Base-by-base conservation (phyloP, 2,329 filamentous ascomycete genomes). In the Sporothrix variecibatus region DNA sequence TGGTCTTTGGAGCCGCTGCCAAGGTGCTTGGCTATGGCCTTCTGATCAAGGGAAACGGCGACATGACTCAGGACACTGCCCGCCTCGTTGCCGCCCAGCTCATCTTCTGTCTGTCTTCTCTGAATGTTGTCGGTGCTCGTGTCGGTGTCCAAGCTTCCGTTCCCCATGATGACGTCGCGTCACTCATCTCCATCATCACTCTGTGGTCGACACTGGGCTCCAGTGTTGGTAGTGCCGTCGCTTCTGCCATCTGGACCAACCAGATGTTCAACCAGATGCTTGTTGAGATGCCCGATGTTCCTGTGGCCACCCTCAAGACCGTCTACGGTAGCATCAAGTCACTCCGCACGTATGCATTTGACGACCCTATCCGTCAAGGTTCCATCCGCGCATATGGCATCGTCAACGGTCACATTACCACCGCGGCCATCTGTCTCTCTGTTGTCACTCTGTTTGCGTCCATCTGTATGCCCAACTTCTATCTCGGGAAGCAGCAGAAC, bases 341-440 rank as follows among this genome's bases (percentile, higher is more conserved):
- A 0, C 86, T 87, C 5, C 80, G 84, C 75, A 86, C 85, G 1
- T 92, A 89, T 76, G 82, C 84, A 0, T 84, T 86, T 80, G 89
- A 89, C 6, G 87, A 84, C 2, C 85, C 86, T 0, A 88, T 86
- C 31, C 82, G 90, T 46, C 81, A 85, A 23, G 91, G 90, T 0
- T 91, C 92, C 78, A 89, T 90, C 74, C 84, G 84, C 43, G 87
- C 89, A 0, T 93, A 93, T 38, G 40, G 72, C 1, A 51, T 67
- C 26, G 74, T 75, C 17, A 75, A 75, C 58, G 74, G 74, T 0
- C 80, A 81, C 51, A 83, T 84, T 17, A 78, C 80, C 38, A 79
- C 80, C 8, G 75, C 78, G 1, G 76, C 82, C 6, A 74, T 83
- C 28, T 73, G 76, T 3, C 75, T 84, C 20, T 77, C 81, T 38